These are phyloP conservation scores for Trichoderma afroharzianum DNA, from an alignment of 2,329 filamentous ascomycete genomes.

Conservation along the genomic window DNA sequence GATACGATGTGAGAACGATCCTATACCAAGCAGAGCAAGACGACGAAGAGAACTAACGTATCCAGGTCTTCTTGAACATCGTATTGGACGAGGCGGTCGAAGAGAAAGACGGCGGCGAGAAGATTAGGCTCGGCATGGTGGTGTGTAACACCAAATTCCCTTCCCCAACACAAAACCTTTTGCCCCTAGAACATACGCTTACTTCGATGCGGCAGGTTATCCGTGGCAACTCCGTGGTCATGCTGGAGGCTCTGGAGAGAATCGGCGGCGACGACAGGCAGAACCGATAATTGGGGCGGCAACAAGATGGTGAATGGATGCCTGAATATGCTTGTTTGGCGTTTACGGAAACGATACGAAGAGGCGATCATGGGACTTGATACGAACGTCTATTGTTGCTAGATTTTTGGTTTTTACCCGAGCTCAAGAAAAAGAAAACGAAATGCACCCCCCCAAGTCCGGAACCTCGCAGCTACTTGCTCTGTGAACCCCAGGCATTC, in stretches of 20 bases:
- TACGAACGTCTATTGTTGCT: constrained; percentile 25
- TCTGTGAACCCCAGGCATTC: constrained; percentile 32
- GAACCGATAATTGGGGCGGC: constrained; percentile 30
- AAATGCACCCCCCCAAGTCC: background rate
- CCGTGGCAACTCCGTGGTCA: constrained; percentile 95
- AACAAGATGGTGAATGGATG: constrained; percentile 18
- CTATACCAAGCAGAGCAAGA: background rate
- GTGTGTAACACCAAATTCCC: constrained; percentile 51
- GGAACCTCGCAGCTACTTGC: constrained; percentile 21
- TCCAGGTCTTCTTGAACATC: constrained; percentile 93
- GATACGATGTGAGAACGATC: constrained; percentile 78
- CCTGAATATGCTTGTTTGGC: constrained; percentile 30
- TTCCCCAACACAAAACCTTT: background rate
- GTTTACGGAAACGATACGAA: constrained; percentile 30
- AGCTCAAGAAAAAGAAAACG: constrained; percentile 25
- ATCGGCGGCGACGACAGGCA: constrained; percentile 60
- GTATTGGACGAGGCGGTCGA: constrained; percentile 96
- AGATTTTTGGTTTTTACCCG: constrained; percentile 27
- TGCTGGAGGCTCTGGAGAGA: constrained; percentile 80
- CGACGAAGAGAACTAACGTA: constrained; percentile 49
- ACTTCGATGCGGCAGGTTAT: constrained; percentile 62
- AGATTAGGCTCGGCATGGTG: constrained; percentile 86
- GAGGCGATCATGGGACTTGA: constrained; percentile 15
- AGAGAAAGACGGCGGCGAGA: constrained; percentile 88
- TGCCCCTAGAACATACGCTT: background rate